Base-by-base conservation (phyloP, 768 basidiomycete species). In the Phylloporus rhodoxanthus region DNA sequence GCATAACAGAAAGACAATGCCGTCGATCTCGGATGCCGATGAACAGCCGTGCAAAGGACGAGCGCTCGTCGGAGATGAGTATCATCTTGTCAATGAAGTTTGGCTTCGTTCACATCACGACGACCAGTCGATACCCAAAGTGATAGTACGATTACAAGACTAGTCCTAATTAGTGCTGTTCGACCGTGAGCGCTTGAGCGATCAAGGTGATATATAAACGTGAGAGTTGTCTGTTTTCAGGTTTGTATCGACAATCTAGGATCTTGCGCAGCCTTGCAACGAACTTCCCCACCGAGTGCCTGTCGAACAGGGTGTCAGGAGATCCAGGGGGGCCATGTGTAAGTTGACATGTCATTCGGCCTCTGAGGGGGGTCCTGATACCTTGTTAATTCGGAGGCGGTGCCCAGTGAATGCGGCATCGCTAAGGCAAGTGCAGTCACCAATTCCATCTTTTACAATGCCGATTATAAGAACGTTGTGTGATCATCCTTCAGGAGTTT, bases 161-260 rank as follows among this genome's bases (percentile, higher is more conserved):
- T 59, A 62, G 61, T 36, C 47, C 47, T 44, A 45, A 50, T 53
- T 47, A 45, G 51, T 58, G 36, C 56, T 15, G 46, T 58, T 52
- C 28, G 40, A 52, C 39, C 51, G 45, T 52, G 57, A 67, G 62
- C 62, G 65, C 51, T 43, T 52, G 57, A 67, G 62, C 62, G 65
- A 66, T 68, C 68, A 64, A 51, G 62, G 43, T 69, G 66, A 68
- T 67, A 64, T 62, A 67, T 67, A 61, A 62, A 49, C 66, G 66
- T 67, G 66, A 53, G 66, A 67, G 29, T 45, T 32, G 38, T 49
- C 55, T 55, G 46, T 58, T 55, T 63, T 56, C 49, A 51, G 56
- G 21, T n/a, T 49, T 61, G 48, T 43, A 61, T 50, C 63, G 62
- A 63, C 62, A 63, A 63, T 63, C 60, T 52, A 65, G 62, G 55